These are phyloP conservation scores for Nyssa sinensis DNA, from an alignment of 148 eudicot genomes.

Conservation along the genomic window DNA sequence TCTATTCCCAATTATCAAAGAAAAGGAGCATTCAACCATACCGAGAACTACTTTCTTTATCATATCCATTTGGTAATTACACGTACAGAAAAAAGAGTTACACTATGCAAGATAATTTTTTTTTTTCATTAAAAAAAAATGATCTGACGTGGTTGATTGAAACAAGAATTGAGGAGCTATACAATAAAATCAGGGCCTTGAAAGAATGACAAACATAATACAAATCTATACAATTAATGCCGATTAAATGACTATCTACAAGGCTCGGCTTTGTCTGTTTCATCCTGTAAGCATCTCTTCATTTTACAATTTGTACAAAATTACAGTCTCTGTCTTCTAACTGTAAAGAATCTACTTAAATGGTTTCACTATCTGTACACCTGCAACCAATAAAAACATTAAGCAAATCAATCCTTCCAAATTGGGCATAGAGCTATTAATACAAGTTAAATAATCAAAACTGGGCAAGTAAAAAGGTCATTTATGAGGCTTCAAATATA, in stretches of 20 bases:
- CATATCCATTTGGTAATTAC: too few relatives aligned
- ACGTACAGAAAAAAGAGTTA: too few relatives aligned
- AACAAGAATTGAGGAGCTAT: background rate
- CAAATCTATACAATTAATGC: conserved; percentile 8
- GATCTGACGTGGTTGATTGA: background rate
- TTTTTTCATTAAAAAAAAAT: too few relatives aligned
- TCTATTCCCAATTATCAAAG: too few relatives aligned
- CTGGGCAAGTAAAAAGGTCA: background rate
- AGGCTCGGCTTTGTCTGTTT: conserved; percentile 3
- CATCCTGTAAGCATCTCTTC: background rate
- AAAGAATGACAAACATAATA: conserved; percentile 8
- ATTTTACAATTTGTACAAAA: conserved; percentile 21
- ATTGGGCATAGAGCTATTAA: background rate
- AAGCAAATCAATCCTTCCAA: background rate
- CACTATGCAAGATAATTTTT: too few relatives aligned
- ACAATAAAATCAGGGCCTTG: background rate
- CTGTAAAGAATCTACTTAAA: conserved; percentile 14
- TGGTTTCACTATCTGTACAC: conserved; percentile 13
- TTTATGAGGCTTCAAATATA: background rate
- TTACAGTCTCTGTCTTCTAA: conserved; percentile 8
- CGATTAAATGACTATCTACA: conserved; percentile 8
- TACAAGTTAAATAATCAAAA: background rate
- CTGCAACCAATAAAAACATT: conserved; percentile 4
- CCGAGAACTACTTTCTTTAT: too few relatives aligned
- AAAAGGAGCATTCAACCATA: too few relatives aligned